Conservation (phyloP, 805 yeast genomes). For the Starmerella vaccinii region DNA sequence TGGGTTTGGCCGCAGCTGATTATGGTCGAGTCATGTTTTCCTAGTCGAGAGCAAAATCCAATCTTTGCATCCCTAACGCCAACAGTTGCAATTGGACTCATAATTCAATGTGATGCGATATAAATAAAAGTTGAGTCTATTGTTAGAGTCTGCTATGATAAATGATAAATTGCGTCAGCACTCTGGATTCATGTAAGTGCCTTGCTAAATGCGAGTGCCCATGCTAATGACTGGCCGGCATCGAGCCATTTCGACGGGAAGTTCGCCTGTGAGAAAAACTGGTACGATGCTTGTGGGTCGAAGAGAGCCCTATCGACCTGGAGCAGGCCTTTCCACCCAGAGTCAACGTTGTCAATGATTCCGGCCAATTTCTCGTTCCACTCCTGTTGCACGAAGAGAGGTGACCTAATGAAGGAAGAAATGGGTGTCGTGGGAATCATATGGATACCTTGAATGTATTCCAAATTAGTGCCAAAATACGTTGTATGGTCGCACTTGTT, state of each 20-base stretch:
- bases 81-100: too few relatives aligned
- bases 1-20: neutral
- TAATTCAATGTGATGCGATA: too few relatives aligned
- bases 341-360: slow-evolving; percentile 36
- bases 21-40: too few relatives aligned
- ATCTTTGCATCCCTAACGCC: too few relatives aligned
- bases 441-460: slow-evolving; percentile 69
- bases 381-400: slow-evolving; percentile 43
- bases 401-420: slow-evolving; percentile 45
- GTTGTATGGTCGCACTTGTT: slow-evolving; percentile 66
- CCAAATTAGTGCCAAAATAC: slow-evolving; percentile 50
- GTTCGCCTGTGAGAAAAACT: slow-evolving; percentile 43
- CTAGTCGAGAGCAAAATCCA: neutral
- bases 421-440: slow-evolving; percentile 64
- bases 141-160: neutral
- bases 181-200: slow-evolving; percentile 28
- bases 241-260: slow-evolving; percentile 53
- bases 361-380: slow-evolving; percentile 44
- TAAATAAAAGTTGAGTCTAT: neutral
- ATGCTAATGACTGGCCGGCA: slow-evolving; percentile 70
- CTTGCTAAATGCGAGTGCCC: slow-evolving; percentile 61
- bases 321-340: slow-evolving; percentile 60
- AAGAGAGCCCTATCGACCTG: slow-evolving; percentile 59
- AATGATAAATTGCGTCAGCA: too few relatives aligned
- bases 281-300: slow-evolving; percentile 52